phyloP scores from a whole-genome alignment of 768 basidiomycete species.

The Hirschioporus abietinus region DNA sequence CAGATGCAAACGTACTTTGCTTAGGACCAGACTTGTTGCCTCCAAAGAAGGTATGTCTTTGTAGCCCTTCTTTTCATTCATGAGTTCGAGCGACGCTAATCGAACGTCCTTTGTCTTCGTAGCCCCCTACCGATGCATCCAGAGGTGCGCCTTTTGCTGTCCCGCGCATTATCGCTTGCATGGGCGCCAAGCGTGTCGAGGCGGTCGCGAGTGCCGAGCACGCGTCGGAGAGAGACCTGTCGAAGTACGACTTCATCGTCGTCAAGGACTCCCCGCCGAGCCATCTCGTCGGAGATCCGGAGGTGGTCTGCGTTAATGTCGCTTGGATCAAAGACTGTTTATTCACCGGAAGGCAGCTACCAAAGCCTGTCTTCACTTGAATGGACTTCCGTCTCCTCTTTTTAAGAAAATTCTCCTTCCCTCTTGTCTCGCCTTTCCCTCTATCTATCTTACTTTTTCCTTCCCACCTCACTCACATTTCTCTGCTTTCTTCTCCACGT shows the following conservation, averaged over 20 bases:
- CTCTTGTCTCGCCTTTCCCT: background rate
- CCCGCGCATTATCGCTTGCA: constrained; percentile 65
- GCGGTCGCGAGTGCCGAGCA: constrained; percentile 45
- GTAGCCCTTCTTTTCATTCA: background rate
- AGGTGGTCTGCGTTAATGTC: constrained; percentile 44
- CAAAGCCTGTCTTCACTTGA: constrained; percentile 20
- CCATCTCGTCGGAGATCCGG: constrained; percentile 19
- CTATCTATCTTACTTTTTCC: background rate
- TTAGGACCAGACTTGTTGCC: constrained; percentile 54
- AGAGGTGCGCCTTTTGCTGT: constrained; percentile 39
- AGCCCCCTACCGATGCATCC: constrained; percentile 5
- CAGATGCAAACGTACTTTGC: constrained; percentile 51
- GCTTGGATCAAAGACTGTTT: constrained; percentile 77
- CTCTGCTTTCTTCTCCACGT: background rate
- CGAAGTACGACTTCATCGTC: constrained; percentile 56
- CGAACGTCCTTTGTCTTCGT: constrained; percentile 17
- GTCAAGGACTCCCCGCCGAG: constrained; percentile 41
- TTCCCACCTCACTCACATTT: background rate
- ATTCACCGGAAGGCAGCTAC: constrained; percentile 51
- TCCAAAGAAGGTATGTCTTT: constrained; percentile 25
- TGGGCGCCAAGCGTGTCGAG: constrained; percentile 74
- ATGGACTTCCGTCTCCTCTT: background rate
- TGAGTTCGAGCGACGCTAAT: constrained; percentile 10
- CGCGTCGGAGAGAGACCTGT: constrained; percentile 30
- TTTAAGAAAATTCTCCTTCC: too few relatives aligned